Percentiles rank a stretch among this genome's conserved stretches.
Conservation (phyloP, 495 filamentous ascomycete species). For the Rhizodiscina lignyota region DNA sequence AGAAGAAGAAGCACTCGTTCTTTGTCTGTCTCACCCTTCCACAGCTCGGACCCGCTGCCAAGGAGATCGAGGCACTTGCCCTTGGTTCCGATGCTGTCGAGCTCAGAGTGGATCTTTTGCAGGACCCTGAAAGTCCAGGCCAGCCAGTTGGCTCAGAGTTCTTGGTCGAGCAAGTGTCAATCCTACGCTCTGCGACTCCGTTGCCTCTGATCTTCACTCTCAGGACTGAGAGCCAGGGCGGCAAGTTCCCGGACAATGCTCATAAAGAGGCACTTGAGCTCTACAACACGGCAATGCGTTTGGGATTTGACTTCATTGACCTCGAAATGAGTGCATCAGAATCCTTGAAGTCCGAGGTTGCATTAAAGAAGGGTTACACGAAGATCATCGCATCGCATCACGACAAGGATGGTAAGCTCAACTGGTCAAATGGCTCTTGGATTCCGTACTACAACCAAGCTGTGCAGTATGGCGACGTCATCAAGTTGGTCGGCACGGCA, state of each 20-base stretch:
- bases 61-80: conserved; percentile 51
- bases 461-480: conserved; percentile 71
- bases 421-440: conserved; percentile 84
- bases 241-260: conserved; percentile 68
- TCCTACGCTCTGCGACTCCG: conserved; percentile 56
- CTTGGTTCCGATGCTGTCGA: conserved; percentile 90
- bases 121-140: conserved; percentile 45
- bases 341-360: conserved; percentile 46
- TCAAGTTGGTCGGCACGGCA: conserved; percentile 87
- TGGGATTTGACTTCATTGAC: conserved; percentile 84
- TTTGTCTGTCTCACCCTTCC: conserved; percentile 86
- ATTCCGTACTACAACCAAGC: conserved; percentile 73
- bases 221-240: conserved; percentile 71
- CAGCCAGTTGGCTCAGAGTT: conserved; percentile 53
- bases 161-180: conserved; percentile 63
- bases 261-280: conserved; percentile 51
- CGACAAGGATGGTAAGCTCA: conserved; percentile 61
- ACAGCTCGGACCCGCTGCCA: conserved; percentile 41
- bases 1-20: conserved; percentile 63
- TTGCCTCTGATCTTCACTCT: conserved; percentile 89
- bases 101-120: conserved; percentile 77
- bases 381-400: conserved; percentile 93
- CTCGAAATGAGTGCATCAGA: conserved; percentile 81
- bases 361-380: conserved; percentile 49
- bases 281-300: conserved; percentile 60